These are phyloP conservation scores for Chionographis japonica DNA, from an alignment of 106 monocot genomes.

Conservation along the genomic window DNA sequence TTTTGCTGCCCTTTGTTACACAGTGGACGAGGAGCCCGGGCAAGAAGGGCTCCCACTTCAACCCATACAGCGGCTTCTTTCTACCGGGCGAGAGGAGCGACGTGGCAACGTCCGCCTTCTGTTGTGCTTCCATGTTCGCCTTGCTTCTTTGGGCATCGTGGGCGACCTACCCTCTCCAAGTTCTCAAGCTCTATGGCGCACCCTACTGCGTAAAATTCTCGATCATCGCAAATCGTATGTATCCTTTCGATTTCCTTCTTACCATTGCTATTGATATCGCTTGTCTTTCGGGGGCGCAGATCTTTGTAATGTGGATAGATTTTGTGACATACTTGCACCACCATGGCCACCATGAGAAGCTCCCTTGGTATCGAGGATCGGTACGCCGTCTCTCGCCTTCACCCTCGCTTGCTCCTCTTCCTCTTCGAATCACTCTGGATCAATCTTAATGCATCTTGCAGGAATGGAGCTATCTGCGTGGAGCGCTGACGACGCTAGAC, in stretches of 20 bases:
- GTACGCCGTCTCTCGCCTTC: constrained; percentile 2
- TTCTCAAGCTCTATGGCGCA: constrained; percentile 31
- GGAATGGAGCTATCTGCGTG: constrained; percentile 66
- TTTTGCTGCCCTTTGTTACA: not conserved
- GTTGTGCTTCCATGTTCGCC: constrained; percentile 21
- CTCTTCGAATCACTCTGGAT: not conserved
- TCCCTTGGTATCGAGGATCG: constrained; percentile 65
- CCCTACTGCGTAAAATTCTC: constrained; percentile 28
- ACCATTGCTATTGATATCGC: not conserved
- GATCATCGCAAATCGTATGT: not conserved
- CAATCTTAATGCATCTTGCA: constrained; percentile 3
- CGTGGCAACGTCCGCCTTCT: constrained; percentile 20
- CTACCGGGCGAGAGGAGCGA: constrained; percentile 13
- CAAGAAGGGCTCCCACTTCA: constrained; percentile 30
- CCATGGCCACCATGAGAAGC: constrained; percentile 46
- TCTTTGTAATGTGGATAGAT: constrained; percentile 61
- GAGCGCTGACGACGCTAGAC: constrained; percentile 52
- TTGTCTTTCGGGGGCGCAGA: constrained; percentile 6
- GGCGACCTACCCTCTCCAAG: constrained; percentile 12
- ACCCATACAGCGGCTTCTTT: constrained; percentile 22
- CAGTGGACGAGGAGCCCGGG: constrained; percentile 29
- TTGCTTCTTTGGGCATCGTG: constrained; percentile 18
- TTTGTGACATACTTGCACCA: constrained; percentile 59
- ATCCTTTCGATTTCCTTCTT: not conserved
- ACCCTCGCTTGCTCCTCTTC: not conserved